Evolutionary conservation across 495 filamentous ascomycete genomes (phyloP).

Genomic region (Penicillium lagena): DNA sequence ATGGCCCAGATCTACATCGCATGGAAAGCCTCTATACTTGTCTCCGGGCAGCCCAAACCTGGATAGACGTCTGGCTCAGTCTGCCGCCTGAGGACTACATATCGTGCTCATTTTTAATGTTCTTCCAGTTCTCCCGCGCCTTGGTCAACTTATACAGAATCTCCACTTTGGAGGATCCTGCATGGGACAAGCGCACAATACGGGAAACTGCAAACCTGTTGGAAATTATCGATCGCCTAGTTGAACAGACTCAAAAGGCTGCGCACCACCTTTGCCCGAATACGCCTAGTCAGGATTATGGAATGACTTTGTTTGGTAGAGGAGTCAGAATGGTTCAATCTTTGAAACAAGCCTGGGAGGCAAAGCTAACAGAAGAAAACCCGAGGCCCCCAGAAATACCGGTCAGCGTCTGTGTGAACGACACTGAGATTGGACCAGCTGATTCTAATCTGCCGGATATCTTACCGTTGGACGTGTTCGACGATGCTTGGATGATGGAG

Average conservation of each 20-base stretch:
- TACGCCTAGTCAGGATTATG: not conserved
- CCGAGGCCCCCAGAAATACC: not conserved
- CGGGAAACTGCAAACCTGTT: slow-evolving; percentile 23
- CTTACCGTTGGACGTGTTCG: not conserved
- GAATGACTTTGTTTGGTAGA: slow-evolving; percentile 11
- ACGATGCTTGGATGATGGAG: not conserved
- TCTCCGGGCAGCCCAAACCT: slow-evolving; percentile 31
- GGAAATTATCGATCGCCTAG: slow-evolving; percentile 13
- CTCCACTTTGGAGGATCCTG: slow-evolving; percentile 28
- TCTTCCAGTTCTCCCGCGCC: slow-evolving; percentile 35
- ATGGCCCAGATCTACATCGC: slow-evolving; percentile 19
- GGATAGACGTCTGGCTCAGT: slow-evolving; percentile 26
- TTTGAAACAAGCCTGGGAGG: not conserved
- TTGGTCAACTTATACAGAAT: slow-evolving; percentile 37
- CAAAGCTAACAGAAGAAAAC: not conserved
- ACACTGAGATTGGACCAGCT: not conserved
- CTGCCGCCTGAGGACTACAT: slow-evolving; percentile 24
- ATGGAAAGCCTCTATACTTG: slow-evolving; percentile 26
- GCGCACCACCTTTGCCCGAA: not conserved
- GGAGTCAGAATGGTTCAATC: not conserved
- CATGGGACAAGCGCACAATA: slow-evolving; percentile 27
- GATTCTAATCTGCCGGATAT: not conserved
- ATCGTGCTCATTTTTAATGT: slow-evolving; percentile 28
- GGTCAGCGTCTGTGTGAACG: not conserved
- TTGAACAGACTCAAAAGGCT: slow-evolving; percentile 8